Conservation (phyloP, 805 yeast species). For the Sugiyamaella smithiae region DNA sequence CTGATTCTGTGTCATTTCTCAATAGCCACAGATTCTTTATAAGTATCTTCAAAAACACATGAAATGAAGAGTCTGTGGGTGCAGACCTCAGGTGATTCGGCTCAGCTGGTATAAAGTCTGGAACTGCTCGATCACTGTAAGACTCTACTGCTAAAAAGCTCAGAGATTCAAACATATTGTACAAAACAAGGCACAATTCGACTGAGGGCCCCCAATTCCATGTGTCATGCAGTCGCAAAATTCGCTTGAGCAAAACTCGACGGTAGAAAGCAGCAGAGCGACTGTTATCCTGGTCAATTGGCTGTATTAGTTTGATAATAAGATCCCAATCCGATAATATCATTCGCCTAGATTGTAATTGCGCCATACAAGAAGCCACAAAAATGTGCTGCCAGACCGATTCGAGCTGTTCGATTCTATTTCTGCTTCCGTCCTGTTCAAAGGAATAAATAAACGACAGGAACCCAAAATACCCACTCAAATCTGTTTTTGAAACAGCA, state of each 20-base stretch:
- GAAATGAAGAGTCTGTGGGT: constrained; percentile 3
- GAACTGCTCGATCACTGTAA: background rate
- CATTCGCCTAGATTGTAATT: background rate
- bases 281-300: background rate
- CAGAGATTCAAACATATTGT: background rate
- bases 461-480: background rate
- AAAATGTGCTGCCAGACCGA: background rate
- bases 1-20: too few species aligned
- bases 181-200: background rate
- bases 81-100: background rate
- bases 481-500: background rate
- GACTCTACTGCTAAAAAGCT: background rate
- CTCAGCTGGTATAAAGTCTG: background rate
- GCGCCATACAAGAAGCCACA: too few species aligned
- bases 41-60: constrained; percentile 6
- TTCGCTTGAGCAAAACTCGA: background rate
- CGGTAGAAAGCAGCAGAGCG: background rate
- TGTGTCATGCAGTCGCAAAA: background rate
- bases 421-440: background rate
- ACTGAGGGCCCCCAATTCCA: constrained; percentile 1
- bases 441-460: background rate
- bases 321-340: background rate
- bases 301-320: background rate
- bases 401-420: background rate
- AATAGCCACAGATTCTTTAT: background rate